These are phyloP conservation scores for Xylaria sp. DNA, from an alignment of 2,329 filamentous ascomycete genomes.

Conservation along the genomic window DNA sequence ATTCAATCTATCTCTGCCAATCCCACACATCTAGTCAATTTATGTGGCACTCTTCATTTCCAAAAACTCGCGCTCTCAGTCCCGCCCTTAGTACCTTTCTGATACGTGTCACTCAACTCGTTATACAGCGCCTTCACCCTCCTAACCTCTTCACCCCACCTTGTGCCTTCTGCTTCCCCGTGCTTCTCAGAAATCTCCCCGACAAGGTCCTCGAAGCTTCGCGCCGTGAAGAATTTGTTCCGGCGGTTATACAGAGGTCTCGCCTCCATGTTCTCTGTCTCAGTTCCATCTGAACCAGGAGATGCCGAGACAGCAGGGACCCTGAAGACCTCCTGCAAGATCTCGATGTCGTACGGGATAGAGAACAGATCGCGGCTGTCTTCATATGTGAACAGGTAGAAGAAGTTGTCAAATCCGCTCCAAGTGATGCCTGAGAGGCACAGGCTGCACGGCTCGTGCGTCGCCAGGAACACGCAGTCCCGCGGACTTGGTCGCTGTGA, in stretches of 20 bases:
- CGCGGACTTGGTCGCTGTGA: slow-evolving; percentile 52
- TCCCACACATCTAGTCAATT: background rate
- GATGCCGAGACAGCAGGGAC: slow-evolving; percentile 49
- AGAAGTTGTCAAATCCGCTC: slow-evolving; percentile 66
- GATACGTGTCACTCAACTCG: slow-evolving; percentile 59
- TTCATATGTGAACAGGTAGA: slow-evolving; percentile 69
- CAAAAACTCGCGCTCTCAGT: slow-evolving; percentile 59
- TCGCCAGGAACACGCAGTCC: slow-evolving; percentile 67
- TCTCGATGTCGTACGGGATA: slow-evolving; percentile 68
- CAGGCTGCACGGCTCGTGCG: slow-evolving; percentile 68
- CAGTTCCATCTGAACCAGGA: slow-evolving; percentile 47
- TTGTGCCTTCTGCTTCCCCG: slow-evolving; percentile 49
- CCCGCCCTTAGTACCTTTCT: slow-evolving; percentile 57
- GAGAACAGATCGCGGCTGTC: slow-evolving; percentile 65
- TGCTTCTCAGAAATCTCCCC: slow-evolving; percentile 50
- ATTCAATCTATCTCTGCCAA: background rate
- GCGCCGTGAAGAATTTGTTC: slow-evolving; percentile 65
- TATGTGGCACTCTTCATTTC: slow-evolving; percentile 51
- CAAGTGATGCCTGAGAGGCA: slow-evolving; percentile 68
- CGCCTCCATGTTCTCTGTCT: slow-evolving; percentile 49
- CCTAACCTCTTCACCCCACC: slow-evolving; percentile 55
- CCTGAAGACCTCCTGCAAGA: slow-evolving; percentile 64
- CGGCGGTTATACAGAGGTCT: slow-evolving; percentile 63
- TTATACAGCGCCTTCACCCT: slow-evolving; percentile 62
- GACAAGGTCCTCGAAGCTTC: slow-evolving; percentile 56